phyloP scores from a whole-genome alignment of 2,329 filamentous ascomycete species.

The Venturiaceae sp. region DNA sequence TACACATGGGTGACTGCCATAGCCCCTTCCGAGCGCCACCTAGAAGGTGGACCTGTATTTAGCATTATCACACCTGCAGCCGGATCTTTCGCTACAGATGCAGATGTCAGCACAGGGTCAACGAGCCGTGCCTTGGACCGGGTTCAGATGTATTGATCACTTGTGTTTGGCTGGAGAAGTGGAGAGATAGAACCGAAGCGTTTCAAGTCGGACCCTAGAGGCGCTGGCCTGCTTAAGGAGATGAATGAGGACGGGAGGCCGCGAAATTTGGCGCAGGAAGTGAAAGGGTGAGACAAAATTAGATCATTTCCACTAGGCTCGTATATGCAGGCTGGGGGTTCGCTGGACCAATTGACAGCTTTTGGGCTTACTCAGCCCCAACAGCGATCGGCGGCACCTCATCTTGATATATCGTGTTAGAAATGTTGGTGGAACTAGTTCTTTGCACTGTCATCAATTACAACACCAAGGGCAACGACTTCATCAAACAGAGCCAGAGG shows the following conservation, averaged over 20 bases:
- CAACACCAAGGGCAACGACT: too few species aligned
- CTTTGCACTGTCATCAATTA: too few species aligned
- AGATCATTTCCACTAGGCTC: not conserved
- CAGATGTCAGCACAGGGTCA: not conserved
- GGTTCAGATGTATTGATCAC: not conserved
- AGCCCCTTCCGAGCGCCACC: not conserved
- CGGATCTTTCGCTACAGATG: not conserved
- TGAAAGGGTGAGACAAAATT: too few species aligned
- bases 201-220: not conserved
- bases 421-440: too few species aligned
- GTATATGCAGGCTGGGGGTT: too few species aligned
- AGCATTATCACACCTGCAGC: not conserved
- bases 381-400: too few species aligned
- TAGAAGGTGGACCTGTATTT: not conserved
- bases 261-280: too few species aligned
- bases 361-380: too few species aligned
- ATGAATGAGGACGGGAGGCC: not conserved
- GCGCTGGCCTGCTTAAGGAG: not conserved
- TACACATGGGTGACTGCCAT: not conserved
- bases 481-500: too few species aligned
- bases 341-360: too few species aligned
- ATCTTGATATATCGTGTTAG: too few species aligned
- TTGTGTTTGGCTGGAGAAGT: not conserved
- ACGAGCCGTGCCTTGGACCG: not conserved
- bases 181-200: not conserved